phyloP scores from a whole-genome alignment of 1,139 yeast genomes.

The Candida sp. region DNA sequence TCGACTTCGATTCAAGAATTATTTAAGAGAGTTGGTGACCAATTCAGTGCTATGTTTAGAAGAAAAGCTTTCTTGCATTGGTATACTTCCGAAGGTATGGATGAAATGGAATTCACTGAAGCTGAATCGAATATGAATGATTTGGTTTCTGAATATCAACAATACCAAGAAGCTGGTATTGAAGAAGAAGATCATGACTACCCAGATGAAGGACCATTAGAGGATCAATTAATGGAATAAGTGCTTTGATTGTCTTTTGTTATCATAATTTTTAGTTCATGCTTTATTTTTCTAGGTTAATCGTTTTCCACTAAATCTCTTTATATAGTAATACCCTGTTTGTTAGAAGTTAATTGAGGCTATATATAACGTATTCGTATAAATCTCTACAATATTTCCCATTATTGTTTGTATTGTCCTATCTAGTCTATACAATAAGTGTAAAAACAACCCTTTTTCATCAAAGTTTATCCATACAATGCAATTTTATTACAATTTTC shows the following conservation, averaged over 20 bases:
- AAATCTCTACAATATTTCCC: not conserved
- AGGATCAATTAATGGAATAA: constrained; percentile 46
- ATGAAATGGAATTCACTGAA: constrained; percentile 88
- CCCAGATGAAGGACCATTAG: constrained; percentile 61
- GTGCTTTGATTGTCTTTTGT: constrained; percentile 4
- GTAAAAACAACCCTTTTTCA: not conserved
- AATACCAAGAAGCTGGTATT: constrained; percentile 81
- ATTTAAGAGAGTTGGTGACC: constrained; percentile 86
- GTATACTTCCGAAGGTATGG: constrained; percentile 97
- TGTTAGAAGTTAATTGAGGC: constrained; percentile 1
- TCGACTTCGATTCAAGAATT: constrained; percentile 90
- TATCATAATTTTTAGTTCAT: constrained; percentile 4
- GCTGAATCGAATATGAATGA: constrained; percentile 85
- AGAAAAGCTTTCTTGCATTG: constrained; percentile 95
- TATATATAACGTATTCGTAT: not conserved
- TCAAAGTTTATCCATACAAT: not conserved
- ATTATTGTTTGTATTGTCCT: not conserved
- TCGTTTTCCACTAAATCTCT: constrained; percentile 1
- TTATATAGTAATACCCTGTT: constrained; percentile 5
- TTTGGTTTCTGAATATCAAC: constrained; percentile 86
- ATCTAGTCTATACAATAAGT: not conserved
- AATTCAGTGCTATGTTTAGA: constrained; percentile 88
- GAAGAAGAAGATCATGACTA: constrained; percentile 72
- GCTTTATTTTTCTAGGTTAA: constrained; percentile 7
- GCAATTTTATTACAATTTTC: not conserved